A percentile compares a stretch with the other conserved stretches of the same genome.
These are phyloP conservation scores for Heliamphora pulchella DNA, from an alignment of 179 eudicot genomes.

Conservation along the genomic window DNA sequence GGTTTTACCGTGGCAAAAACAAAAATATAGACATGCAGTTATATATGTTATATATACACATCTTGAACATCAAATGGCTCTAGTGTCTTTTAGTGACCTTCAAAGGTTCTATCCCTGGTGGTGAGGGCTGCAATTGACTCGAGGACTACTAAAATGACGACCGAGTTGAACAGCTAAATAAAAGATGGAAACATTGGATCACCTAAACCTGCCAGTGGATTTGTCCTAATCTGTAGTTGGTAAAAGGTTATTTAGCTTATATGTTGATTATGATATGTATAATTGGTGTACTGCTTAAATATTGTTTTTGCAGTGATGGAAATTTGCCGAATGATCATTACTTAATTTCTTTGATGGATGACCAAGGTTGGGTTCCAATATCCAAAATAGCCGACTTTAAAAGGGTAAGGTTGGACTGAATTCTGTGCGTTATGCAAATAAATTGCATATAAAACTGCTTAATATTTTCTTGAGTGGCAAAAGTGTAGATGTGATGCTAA, in stretches of 20 bases:
- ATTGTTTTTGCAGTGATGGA: conserved; percentile 64
- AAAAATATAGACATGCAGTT: neutral
- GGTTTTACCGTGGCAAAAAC: neutral
- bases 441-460: neutral
- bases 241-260: neutral
- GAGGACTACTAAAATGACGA: neutral
- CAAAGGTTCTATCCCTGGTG: neutral
- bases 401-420: conserved; percentile 46
- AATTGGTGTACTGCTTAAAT: conserved; percentile 13
- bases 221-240: neutral
- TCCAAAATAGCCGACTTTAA: conserved; percentile 68
- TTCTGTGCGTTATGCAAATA: neutral
- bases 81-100: neutral
- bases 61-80: neutral
- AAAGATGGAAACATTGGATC: neutral
- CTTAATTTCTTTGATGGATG: conserved; percentile 76
- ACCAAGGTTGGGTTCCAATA: conserved; percentile 86
- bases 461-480: neutral
- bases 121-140: neutral
- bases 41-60: neutral
- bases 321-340: conserved; percentile 63
- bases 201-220: neutral
- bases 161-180: neutral
- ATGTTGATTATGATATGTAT: neutral
- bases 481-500: neutral